Base-by-base conservation (phyloP, 371 early-diverging fungal genomes). In the Syncephalastrum monosporum region DNA sequence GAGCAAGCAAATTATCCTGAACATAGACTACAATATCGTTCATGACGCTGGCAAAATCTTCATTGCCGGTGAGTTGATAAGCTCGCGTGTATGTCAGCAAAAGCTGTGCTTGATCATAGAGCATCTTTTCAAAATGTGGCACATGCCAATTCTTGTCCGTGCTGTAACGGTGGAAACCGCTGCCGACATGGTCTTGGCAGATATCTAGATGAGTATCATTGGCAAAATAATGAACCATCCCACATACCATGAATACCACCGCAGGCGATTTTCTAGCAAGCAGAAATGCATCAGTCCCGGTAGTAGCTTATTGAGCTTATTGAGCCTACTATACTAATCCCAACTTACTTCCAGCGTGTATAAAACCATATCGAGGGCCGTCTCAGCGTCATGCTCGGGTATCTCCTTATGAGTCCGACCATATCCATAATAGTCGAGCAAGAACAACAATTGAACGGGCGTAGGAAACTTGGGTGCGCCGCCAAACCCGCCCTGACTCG, bases 101-200 rank as follows among this genome's bases (percentile, higher is more conserved):
- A 15, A 88, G 68, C 56, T 88, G 89, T 0, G 84, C 87, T 75
- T 88, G 87, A 68, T 86, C 87, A 58, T 86, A 88, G 13, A 88
- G 73, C 82, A 82, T 82, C 55, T 87, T 85, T 57, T 87, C 88
- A 64, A 85, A 87, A 64, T 84, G 84, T 38, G 75, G 81, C 1
- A 79, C 69, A 58, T 79, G 78, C 81, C 78, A 77, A 46, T 63
- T 60, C 24, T 66, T 47, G 48, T 75, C 75, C 3, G 75, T 75
- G 47, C 73, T 73, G 16, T 75, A 77, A 52, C 85, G 66, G 59
- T 86, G 86, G 53, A 86, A 84, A 6, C 86, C 86, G 33, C 68
- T 57, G 14, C 82, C 86, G 25, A 86, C 69, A 61, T 86, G 86
- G 57, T 86, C 86, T 75, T 5, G 1, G 21, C 0, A 21, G 21